Conservation (phyloP, 2,329 filamentous ascomycete genomes). For the Penicillium hesseltinei region DNA sequence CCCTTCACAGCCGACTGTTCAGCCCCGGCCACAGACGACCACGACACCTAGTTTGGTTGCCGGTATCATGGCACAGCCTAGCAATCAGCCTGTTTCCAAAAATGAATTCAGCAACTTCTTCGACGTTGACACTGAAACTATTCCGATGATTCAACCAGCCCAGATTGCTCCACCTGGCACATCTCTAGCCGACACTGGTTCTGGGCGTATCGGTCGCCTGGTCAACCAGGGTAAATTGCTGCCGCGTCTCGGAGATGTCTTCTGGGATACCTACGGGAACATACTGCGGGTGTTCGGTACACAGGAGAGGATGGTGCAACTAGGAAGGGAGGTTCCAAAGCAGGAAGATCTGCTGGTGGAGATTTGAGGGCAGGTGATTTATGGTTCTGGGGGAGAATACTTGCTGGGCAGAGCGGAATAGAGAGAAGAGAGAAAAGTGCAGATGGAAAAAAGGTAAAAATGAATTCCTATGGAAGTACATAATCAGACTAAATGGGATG, state of each 20-base stretch:
- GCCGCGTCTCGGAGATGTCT: conserved; percentile 51
- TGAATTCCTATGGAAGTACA: background rate
- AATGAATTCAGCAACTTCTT: conserved; percentile 7
- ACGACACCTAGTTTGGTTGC: background rate
- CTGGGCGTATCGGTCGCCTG: conserved; percentile 20
- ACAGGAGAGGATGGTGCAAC: conserved; percentile 48
- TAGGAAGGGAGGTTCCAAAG: background rate
- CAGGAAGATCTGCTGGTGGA: background rate
- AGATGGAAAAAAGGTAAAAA: background rate
- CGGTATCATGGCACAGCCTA: background rate
- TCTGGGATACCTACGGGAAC: conserved; percentile 61
- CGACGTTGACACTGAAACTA: background rate
- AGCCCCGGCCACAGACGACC: background rate
- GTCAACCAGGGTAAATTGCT: conserved; percentile 46
- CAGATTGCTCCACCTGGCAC: background rate
- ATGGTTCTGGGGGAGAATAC: background rate
- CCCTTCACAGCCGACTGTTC: background rate
- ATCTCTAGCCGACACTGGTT: conserved; percentile 5
- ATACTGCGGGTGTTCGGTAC: conserved; percentile 61
- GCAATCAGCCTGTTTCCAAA: background rate
- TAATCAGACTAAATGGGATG: conserved; percentile 47
- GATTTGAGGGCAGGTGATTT: background rate
- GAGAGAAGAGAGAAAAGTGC: background rate
- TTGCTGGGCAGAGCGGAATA: background rate
- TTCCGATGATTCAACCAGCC: background rate